Evolutionary conservation across 2,329 filamentous ascomycete species (phyloP).

Genomic region (Cladosporium sp.): DNA sequence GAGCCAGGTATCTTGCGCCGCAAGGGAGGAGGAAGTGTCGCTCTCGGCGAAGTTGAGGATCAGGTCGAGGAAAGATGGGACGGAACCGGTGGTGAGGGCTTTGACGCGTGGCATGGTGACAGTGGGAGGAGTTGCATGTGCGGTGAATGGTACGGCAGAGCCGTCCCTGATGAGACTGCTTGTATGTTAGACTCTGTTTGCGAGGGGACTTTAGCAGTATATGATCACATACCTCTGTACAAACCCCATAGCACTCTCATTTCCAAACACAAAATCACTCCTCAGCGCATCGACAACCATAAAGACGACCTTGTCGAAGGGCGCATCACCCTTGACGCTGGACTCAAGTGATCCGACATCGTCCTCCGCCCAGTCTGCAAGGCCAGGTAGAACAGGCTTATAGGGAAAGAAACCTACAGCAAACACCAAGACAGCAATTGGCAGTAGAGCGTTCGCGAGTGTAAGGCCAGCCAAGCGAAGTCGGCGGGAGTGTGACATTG

Average conservation of each 20-base stretch:
- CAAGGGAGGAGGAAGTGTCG: constrained; percentile 82
- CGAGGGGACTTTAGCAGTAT: neutral
- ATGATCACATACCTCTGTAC: constrained; percentile 66
- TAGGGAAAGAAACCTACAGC: constrained; percentile 95
- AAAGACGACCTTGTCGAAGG: constrained; percentile 87
- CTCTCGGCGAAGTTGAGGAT: constrained; percentile 95
- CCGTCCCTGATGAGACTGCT: constrained; percentile 78
- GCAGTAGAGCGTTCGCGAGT: constrained; percentile 71
- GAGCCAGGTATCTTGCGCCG: constrained; percentile 90
- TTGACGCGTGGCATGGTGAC: constrained; percentile 98
- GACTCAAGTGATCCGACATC: constrained; percentile 2
- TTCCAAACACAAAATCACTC: constrained; percentile 89
- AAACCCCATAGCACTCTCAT: constrained; percentile 75
- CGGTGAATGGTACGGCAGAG: constrained; percentile 84
- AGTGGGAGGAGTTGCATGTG: constrained; percentile 91
- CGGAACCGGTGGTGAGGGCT: constrained; percentile 93
- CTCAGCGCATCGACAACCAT: constrained; percentile 96
- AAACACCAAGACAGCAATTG: constrained; percentile 64
- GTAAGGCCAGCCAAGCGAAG: constrained; percentile 42
- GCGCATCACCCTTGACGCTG: constrained; percentile 40
- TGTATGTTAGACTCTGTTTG: neutral
- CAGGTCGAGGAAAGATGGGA: constrained; percentile 95
- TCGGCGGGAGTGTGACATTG: constrained; percentile 19
- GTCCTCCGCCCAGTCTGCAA: constrained; percentile 49
- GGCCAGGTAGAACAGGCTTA: constrained; percentile 83